Base-by-base conservation (phyloP, 768 basidiomycete species). In the Boletus sensibilis region DNA sequence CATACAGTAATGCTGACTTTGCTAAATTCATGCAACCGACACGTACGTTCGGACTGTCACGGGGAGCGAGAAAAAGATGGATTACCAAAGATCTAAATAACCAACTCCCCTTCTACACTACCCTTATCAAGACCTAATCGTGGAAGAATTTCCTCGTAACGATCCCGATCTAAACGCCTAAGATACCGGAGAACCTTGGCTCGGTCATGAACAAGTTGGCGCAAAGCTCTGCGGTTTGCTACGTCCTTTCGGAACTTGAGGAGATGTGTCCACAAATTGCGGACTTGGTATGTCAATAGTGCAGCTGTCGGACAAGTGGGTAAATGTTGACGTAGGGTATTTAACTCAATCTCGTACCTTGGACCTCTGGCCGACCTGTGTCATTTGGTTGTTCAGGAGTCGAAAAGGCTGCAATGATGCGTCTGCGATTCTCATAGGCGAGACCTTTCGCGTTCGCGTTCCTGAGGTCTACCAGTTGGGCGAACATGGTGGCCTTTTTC, bases 381-480 rank as follows among this genome's bases (percentile, higher is more conserved):
- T 95, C 90, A 56, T 80, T 83, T 23, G 80, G 80, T 60, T 82
- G 87, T 49, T 78, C 78, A 0, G 81, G 78, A 8, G 79, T 76
- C 1, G 94, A 96, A 74, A 98, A 98, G 29, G 82, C 85, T 14
- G 74, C 74, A 29, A 97, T 78, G 58, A 94, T 88, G 58, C 93
- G 79, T 67, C 84, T 78, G 56, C 90, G 79, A 70, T 97, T 98
- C 74, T 94, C 92, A 64, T 81, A 91, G 49, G 90, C 84, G 58
- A 98, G 85, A n/a, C 92, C 93, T 31, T 74, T 77, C 29, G 92
- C 90, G 62, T 89, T 91, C 18, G 96, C 89, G 66, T 98, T 98
- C 59, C 87, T 78, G 64, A 98, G 73, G 74, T 97, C 94, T 21
- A 94, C 73, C 31, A 93, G 72, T 61, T 81, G 79, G 41, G 88